Base-by-base conservation (phyloP, 176 grass and related monocot species). In the Oryza rufipogon region DNA sequence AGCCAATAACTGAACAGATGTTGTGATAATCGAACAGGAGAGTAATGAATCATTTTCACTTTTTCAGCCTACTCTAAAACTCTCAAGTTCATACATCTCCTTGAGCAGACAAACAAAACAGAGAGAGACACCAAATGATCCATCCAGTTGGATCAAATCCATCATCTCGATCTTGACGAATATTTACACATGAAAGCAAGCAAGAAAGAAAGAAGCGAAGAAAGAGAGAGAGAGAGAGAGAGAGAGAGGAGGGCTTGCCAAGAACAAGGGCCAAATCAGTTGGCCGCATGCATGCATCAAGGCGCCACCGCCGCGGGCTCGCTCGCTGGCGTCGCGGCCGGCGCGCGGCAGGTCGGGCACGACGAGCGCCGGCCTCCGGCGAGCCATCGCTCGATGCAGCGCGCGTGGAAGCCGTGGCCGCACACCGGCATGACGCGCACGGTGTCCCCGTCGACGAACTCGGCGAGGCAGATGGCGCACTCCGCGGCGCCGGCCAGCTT, bases 391-490 rank as follows among this genome's bases (percentile, higher is more conserved):
- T 90, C 73, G 80, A 93, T 87, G 91, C 91, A 90, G 1, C 58
- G 75, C 2, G 74, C 87, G 74, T 92, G 91, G 88, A 89, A 90
- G 1, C 78, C 81, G 34, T 87, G 91, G 0, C 73, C 66, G 51
- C 91, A 90, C 0, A 68, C 77, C 30, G 85, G 84, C 87, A 92
- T 47, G 61, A 84, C 87, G 67, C 81, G 77, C 17, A 92, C 87
- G 87, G 81, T 77, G 77, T 93, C 88, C 49, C 91, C 86, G 65
- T 93, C 91, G 0, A 42, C 83, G 88, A 91, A 93, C 88, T 93
- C 88, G 34, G 66, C 64, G 16, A 93, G 88, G 83, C 88, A 93
- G 52, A 93, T 93, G 54, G 88, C 70, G 88, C 85, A 93, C 88
- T 93, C 88, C 10, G 83, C 58, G 4, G 70, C 75, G 44, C 91